phyloP scores from a whole-genome alignment of 371 early-diverging fungal species.

The Amoeboaphelidium protococcarum region DNA sequence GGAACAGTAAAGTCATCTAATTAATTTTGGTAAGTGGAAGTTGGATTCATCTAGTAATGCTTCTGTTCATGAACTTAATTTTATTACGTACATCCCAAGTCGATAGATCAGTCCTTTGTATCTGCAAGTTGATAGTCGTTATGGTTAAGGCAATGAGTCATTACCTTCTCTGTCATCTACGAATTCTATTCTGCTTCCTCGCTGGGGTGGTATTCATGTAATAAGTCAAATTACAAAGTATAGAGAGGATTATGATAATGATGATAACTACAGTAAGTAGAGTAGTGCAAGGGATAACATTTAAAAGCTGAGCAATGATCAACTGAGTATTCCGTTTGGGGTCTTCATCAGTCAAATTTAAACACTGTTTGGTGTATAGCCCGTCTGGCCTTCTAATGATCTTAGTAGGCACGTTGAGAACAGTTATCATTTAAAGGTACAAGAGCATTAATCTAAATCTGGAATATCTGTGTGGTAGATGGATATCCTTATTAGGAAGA shows the following conservation, averaged over 20 bases:
- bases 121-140: conserved; percentile 26
- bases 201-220: background rate
- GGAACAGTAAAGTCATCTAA: conserved; percentile 36
- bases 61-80: conserved; percentile 47
- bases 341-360: conserved; percentile 1
- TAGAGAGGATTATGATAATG: background rate
- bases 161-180: background rate
- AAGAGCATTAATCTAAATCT: conserved; percentile 5
- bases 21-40: conserved; percentile 75
- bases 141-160: background rate
- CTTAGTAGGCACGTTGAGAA: background rate
- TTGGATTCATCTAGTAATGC: conserved; percentile 26
- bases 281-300: background rate
- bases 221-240: conserved; percentile 6
- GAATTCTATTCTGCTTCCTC: background rate
- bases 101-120: conserved; percentile 30
- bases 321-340: conserved; percentile 18
- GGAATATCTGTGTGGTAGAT: too few species aligned
- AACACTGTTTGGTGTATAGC: background rate
- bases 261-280: background rate
- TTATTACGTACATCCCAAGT: conserved; percentile 55
- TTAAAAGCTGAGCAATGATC: conserved; percentile 47
- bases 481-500: too few species aligned
- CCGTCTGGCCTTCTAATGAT: background rate
- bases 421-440: background rate